Percentiles rank a stretch among this genome's conserved stretches.
These are phyloP conservation scores for Ramichloridium luteum DNA, from an alignment of 2,329 filamentous ascomycete species.

Conservation along the genomic window DNA sequence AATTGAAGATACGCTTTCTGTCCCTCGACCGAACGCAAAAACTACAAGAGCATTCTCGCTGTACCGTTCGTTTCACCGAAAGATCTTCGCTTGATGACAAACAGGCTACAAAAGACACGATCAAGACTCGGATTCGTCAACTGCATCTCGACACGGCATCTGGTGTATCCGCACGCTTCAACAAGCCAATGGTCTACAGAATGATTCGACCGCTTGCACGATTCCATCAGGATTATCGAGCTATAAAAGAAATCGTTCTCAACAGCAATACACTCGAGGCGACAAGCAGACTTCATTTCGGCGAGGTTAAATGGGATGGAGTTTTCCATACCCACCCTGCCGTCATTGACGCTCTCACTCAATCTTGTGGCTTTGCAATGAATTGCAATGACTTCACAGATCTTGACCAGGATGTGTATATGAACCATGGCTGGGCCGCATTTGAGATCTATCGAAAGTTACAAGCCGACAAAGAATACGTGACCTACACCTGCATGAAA, in stretches of 20 bases:
- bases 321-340: conserved; percentile 15
- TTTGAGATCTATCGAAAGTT: conserved; percentile 15
- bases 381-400: conserved; percentile 19
- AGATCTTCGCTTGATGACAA: too few relatives aligned
- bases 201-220: conserved; percentile 8
- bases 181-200: conserved; percentile 10
- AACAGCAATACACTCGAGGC: conserved; percentile 26
- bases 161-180: conserved; percentile 9
- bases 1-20: not conserved
- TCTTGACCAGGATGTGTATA: conserved; percentile 22
- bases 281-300: conserved; percentile 14
- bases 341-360: conserved; percentile 29
- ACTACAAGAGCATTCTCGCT: not conserved
- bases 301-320: conserved; percentile 9
- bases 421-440: conserved; percentile 25
- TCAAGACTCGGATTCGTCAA: too few relatives aligned
- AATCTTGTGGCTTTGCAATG: conserved; percentile 17
- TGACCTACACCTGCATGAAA: not conserved
- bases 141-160: too few relatives aligned
- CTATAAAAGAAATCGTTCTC: conserved; percentile 28
- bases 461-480: not conserved
- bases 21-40: not conserved
- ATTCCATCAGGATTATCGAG: conserved; percentile 18
- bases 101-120: too few relatives aligned
- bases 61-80: not conserved